Conservation (phyloP, 306 rosid genomes). For the Dalbergia cultrata region DNA sequence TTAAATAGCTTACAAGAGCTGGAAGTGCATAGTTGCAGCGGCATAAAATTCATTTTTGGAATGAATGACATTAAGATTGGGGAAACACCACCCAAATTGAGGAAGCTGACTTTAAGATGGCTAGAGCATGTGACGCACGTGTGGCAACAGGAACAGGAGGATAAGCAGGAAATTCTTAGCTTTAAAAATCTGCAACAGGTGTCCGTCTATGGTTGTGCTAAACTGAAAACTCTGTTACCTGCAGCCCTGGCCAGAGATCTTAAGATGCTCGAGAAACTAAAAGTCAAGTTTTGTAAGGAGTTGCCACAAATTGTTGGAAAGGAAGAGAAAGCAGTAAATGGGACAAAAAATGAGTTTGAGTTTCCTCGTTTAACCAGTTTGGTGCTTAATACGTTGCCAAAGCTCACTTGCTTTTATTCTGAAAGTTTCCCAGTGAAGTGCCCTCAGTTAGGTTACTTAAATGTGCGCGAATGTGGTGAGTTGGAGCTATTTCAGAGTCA, state of each 20-base stretch:
- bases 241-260: background rate
- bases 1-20: conserved; percentile 23
- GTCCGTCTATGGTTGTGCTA: fast-evolving
- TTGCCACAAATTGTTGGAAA: background rate
- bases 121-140: background rate
- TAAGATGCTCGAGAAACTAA: background rate
- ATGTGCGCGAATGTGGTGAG: background rate
- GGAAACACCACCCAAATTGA: background rate
- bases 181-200: background rate
- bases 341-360: background rate
- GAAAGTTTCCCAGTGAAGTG: background rate
- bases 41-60: background rate
- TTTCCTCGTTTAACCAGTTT: background rate
- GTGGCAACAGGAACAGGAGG: background rate
- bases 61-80: background rate
- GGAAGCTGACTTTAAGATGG: background rate
- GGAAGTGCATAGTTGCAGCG: background rate
- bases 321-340: too few species aligned
- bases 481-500: background rate
- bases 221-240: background rate
- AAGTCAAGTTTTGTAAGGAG: fast-evolving
- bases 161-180: background rate
- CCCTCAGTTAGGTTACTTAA: background rate
- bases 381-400: fast-evolving
- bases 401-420: background rate